Conservation (phyloP, 805 yeast genomes). For the Teunomyces tritomae region DNA sequence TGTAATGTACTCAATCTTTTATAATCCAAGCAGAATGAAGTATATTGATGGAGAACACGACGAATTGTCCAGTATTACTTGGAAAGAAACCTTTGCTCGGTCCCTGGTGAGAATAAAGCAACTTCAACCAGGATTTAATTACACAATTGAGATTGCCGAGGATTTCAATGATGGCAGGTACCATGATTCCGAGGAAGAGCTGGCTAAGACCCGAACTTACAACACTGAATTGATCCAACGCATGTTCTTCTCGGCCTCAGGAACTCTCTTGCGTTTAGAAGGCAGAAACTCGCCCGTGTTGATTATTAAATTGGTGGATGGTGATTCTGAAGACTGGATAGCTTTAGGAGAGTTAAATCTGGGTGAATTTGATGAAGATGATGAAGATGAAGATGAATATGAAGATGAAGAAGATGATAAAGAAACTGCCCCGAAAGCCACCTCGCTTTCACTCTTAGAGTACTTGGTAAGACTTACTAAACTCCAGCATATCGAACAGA, state of each 20-base stretch:
- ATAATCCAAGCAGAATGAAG: conserved; percentile 47
- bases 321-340: conserved; percentile 17
- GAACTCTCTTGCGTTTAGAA: conserved; percentile 59
- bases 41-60: conserved; percentile 22
- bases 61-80: conserved; percentile 45
- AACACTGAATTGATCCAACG: conserved; percentile 44
- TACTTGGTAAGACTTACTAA: conserved; percentile 59
- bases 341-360: conserved; percentile 18
- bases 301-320: conserved; percentile 47
- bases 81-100: conserved; percentile 73
- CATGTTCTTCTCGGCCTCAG: conserved; percentile 69
- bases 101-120: conserved; percentile 42
- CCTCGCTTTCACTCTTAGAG: conserved; percentile 58
- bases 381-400: conserved; percentile 9
- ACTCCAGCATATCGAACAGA: conserved; percentile 59
- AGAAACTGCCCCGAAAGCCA: conserved; percentile 10
- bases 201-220: conserved; percentile 31
- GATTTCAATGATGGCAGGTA: conserved; percentile 68
- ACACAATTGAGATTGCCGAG: conserved; percentile 50
- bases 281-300: conserved; percentile 65
- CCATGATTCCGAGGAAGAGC: conserved; percentile 55
- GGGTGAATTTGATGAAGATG: conserved; percentile 12
- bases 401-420: conserved; percentile 2
- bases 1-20: conserved; percentile 61
- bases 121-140: conserved; percentile 25